Percentiles rank a stretch among this genome's conserved stretches.
Evolutionary conservation across 2,329 filamentous ascomycete species (phyloP).

Genomic region (Pochonia chlamydosporia): DNA sequence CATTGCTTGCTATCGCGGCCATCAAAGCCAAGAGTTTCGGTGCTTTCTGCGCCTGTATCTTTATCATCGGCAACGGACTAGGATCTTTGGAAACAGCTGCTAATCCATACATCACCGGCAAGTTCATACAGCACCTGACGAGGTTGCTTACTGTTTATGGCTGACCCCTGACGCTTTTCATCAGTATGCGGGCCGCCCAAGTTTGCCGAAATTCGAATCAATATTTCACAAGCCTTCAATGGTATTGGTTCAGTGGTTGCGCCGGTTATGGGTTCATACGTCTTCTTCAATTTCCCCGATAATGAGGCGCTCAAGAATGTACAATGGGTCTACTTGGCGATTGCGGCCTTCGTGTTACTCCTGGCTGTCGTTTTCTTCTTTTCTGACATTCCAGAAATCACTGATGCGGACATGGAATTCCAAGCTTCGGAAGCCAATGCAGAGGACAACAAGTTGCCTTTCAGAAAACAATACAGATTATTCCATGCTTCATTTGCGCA

Average conservation of each 20-base stretch:
- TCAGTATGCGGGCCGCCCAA: slow-evolving; percentile 52
- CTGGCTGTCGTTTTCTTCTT: slow-evolving; percentile 63
- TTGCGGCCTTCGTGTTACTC: slow-evolving; percentile 63
- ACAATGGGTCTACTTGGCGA: slow-evolving; percentile 71
- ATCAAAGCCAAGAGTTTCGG: slow-evolving; percentile 61
- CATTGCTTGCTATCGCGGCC: slow-evolving; percentile 47
- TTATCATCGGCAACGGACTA: slow-evolving; percentile 69
- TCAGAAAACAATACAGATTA: slow-evolving; percentile 65
- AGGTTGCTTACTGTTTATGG: not conserved
- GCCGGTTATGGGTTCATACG: slow-evolving; percentile 65
- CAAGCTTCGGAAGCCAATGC: slow-evolving; percentile 51
- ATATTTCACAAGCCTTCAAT: slow-evolving; percentile 72
- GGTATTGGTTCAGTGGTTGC: slow-evolving; percentile 68
- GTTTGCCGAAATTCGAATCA: slow-evolving; percentile 68
- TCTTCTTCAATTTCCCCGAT: slow-evolving; percentile 62
- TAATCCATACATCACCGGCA: slow-evolving; percentile 64
- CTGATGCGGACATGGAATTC: slow-evolving; percentile 55
- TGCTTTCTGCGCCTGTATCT: slow-evolving; percentile 67
- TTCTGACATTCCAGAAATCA: slow-evolving; percentile 65
- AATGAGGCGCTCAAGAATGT: slow-evolving; percentile 57
- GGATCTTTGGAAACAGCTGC: slow-evolving; percentile 72
- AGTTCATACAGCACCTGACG: not conserved
- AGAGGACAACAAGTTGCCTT: slow-evolving; percentile 51
- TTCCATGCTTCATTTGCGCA: slow-evolving; percentile 73
- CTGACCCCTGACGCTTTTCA: accelerated